These are phyloP conservation scores for Calonectria pteridis DNA, from an alignment of 2,329 filamentous ascomycete genomes.

Conservation along the genomic window DNA sequence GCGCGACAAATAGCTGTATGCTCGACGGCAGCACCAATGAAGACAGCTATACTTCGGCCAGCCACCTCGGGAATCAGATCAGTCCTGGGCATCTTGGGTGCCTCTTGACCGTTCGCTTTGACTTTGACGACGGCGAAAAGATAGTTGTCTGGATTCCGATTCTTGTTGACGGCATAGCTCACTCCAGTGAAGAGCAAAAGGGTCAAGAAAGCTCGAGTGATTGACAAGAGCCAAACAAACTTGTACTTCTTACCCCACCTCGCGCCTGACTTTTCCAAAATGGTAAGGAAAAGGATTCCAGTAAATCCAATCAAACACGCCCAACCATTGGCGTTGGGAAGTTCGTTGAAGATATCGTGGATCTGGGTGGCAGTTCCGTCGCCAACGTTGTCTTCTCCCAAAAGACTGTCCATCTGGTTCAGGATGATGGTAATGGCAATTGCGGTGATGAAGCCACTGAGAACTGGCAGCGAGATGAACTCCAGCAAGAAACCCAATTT, in stretches of 20 bases:
- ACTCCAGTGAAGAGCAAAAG: conserved; percentile 73
- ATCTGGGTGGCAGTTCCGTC: conserved; percentile 68
- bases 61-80: conserved; percentile 66
- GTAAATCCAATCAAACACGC: conserved; percentile 71
- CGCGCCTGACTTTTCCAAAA: conserved; percentile 69
- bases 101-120: conserved; percentile 64
- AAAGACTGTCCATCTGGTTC: conserved; percentile 72
- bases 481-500: conserved; percentile 75
- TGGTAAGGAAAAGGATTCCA: conserved; percentile 66
- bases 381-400: conserved; percentile 65
- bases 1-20: conserved; percentile 75
- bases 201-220: conserved; percentile 71
- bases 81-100: conserved; percentile 61
- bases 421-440: conserved; percentile 75
- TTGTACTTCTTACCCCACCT: conserved; percentile 70
- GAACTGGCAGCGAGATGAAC: conserved; percentile 74
- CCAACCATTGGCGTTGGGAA: conserved; percentile 68
- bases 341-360: conserved; percentile 67
- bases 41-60: conserved; percentile 68
- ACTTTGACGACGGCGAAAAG: conserved; percentile 72
- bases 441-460: conserved; percentile 75
- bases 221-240: conserved; percentile 68
- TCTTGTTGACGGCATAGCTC: conserved; percentile 72
- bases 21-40: conserved; percentile 72
- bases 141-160: conserved; percentile 51